Evolutionary conservation across 1,139 yeast species (phyloP), one percentile per base, ranked within the genome.

Genomic region (Diutina neorugosa): DNA sequence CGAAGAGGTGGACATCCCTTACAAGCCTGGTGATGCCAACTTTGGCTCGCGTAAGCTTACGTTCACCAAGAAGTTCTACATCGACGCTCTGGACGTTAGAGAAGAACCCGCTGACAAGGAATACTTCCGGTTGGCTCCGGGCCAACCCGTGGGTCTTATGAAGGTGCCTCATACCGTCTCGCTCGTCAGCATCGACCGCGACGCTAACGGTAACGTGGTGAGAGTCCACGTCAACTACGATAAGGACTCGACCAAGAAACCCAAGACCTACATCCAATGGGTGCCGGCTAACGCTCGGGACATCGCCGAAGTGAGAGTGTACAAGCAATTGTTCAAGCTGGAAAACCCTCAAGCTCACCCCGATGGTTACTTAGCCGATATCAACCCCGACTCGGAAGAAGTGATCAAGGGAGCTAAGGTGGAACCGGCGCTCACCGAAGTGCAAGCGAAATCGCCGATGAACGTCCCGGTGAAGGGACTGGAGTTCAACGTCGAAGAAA

Each of bases 211-310:
- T 23, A 73, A 78, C 52, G 79, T 90, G 53, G 71, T 73, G 19
- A 82, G 81, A 68, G 80, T 94, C 55, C 84, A 84, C 59, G 96
- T 87, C 51, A 80, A 85, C 63, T 93, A 93, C 66, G 89, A 90
- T 64, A 81, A 81, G 59, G 87, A 79, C 55, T 69, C 74, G 52
- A 67, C 68, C 47, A 73, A 74, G 52, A 87, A 86, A 63, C 97
- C 98, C 61, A 93, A 91, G 77, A 90, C 98, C 1, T 94, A 76
- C 65, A 90, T 94, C 64, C 98, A 94, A 71, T 94, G 99, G 99
- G 83, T 94, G 54, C 96, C 97, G 51, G 80, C 81, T 57, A 73
- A 82, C 18, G 77, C 78, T 56, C 73, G 80, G 62, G 70, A 73
- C 51, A 68, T 94, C 54, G 69, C 77, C 43, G 96, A 93, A 69